Base-by-base conservation (phyloP, 306 rosid genomes). In the Elaeagnus macrophylla region DNA sequence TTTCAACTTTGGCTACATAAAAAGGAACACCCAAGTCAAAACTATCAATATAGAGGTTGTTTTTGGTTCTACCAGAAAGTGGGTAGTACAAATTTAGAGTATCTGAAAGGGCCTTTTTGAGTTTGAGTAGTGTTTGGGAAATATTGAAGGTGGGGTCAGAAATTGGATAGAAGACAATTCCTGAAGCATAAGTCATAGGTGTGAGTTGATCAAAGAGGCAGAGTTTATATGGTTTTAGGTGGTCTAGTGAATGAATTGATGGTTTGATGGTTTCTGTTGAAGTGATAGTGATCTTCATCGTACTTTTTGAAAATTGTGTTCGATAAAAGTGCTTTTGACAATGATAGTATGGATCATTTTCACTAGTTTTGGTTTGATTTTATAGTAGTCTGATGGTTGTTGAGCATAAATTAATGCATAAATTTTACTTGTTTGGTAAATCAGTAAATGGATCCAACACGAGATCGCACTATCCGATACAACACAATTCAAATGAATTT, bases 71-170 rank as follows among this genome's bases (percentile, higher is more conserved):
- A 0, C 85, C 85, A 0, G 89, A 77, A 1, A 79, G 4, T 6
- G 85, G 89, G 65, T 79, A 79, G 73, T 61, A 82, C 48, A 73
- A 58, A n/a, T 64, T 60, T 16, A 82, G 71, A 36, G 79, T 66
- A 16, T 76, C 81, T 0, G 83, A 76, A 1, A 82, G 62, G 14
- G 83, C 73, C 3, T 36, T 69, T 56, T 76, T 82, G 38, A 75
- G 59, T 8, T 72, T 54, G 25, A 39, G 5, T 25, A 72, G 48
- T 48, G 65, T 59, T 50, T 67, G 1, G 6, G 10, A 39, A 57
- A 57, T 8, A 17, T 44, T 41, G 57, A 39, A 14, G 10, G 44
- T 20, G 4, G 59, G 43, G 42, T 61, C 58, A 18, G 47, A 1
- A 46, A 32, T 10, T 46, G 60, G 54, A 47, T 51, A 67, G 62